phyloP scores from a whole-genome alignment of 495 filamentous ascomycete genomes.

The Xylaria acuta region DNA sequence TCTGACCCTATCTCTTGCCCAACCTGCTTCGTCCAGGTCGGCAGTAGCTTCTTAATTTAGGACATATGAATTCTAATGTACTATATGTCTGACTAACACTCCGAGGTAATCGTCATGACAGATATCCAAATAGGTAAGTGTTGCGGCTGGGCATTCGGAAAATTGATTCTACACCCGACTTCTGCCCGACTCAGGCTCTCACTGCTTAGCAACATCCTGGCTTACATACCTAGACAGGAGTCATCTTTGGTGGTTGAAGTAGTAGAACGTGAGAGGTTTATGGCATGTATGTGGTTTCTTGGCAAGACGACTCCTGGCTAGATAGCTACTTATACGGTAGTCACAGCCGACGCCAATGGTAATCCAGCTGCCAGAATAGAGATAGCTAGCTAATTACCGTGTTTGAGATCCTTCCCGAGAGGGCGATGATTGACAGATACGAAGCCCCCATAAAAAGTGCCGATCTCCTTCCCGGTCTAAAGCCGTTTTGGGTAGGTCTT shows the following conservation, averaged over 20 bases:
- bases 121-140: background rate
- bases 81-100: background rate
- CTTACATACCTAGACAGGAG: background rate
- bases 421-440: slow-evolving; percentile 4
- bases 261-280: background rate
- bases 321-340: background rate
- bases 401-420: slow-evolving; percentile 18
- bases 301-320: background rate
- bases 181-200: background rate
- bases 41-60: background rate
- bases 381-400: background rate
- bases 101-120: slow-evolving; percentile 6
- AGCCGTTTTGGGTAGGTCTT: slow-evolving; percentile 11
- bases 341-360: background rate
- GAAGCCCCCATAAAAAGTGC: slow-evolving; percentile 6
- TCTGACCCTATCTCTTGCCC: background rate
- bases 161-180: background rate
- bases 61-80: background rate
- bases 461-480: slow-evolving; percentile 1
- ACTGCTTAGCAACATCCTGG: background rate
- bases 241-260: background rate
- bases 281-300: slow-evolving; percentile 1
- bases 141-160: background rate
- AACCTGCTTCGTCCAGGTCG: background rate
- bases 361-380: slow-evolving; percentile 4